Conservation (phyloP, 1,284 basidiomycete species). For the Puccinia coronata region DNA sequence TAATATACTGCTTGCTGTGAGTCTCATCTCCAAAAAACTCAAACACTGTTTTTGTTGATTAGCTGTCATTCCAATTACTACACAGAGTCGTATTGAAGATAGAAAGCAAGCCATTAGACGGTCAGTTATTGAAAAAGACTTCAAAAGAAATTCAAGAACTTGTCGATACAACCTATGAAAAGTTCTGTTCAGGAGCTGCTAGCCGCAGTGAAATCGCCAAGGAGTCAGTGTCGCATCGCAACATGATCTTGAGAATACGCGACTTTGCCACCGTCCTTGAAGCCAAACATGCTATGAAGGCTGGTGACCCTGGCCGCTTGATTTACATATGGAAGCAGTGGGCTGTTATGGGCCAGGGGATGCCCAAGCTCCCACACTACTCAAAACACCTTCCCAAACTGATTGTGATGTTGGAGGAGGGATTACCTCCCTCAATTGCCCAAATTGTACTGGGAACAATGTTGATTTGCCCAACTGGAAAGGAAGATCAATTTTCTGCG, state of each 20-base stretch:
- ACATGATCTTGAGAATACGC: background rate
- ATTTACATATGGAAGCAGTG: conserved; percentile 2
- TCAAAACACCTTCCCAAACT: conserved; percentile 21
- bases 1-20: background rate
- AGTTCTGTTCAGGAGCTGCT: background rate
- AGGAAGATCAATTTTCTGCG: background rate
- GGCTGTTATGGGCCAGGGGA: conserved; percentile 19
- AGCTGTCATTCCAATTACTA: background rate
- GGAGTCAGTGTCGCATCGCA: background rate
- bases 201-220: background rate
- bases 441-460: background rate
- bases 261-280: conserved; percentile 21
- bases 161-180: background rate
- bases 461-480: background rate
- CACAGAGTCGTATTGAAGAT: too few species aligned
- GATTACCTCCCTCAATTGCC: background rate
- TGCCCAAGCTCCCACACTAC: conserved; percentile 1
- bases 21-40: background rate
- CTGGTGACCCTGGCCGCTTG: conserved; percentile 12
- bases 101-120: background rate
- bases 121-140: background rate
- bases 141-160: background rate
- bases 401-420: background rate
- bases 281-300: conserved; percentile 2
- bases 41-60: background rate